These are phyloP conservation scores for Akebia trifoliata DNA, from an alignment of 164 flowering plant species.

Conservation along the genomic window DNA sequence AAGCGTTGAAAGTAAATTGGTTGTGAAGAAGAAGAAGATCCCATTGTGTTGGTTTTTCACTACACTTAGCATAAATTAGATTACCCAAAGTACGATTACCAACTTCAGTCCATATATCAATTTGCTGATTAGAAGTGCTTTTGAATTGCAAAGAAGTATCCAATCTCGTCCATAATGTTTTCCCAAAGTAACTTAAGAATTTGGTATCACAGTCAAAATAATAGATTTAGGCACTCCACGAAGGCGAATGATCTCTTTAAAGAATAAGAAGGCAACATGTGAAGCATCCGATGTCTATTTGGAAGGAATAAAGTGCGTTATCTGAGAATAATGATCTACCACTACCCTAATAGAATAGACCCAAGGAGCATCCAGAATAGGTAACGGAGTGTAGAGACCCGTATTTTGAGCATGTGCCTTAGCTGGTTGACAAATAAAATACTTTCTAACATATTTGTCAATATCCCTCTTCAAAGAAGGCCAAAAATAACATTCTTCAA, in stretches of 20 bases:
- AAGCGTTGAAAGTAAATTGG: background rate
- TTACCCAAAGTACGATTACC: background rate
- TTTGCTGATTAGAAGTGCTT: background rate
- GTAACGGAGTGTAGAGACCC: background rate
- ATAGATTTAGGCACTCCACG: background rate
- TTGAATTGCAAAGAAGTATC: background rate
- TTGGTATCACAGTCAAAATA: background rate
- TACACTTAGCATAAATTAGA: background rate
- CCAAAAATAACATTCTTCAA: slow-evolving; percentile 1
- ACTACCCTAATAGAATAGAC: background rate
- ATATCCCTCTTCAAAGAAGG: background rate
- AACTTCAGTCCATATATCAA: background rate
- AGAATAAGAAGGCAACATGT: background rate
- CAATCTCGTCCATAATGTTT: background rate
- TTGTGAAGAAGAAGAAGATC: background rate
- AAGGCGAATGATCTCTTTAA: background rate
- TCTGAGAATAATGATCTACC: slow-evolving; percentile 1
- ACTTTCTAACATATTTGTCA: background rate
- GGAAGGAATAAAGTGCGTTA: slow-evolving; percentile 1
- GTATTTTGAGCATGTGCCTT: background rate
- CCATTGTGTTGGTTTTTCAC: background rate
- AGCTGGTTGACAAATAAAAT: background rate
- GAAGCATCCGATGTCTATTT: background rate
- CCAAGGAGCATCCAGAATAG: background rate
- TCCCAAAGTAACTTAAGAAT: background rate